Percentiles rank a stretch among this genome's conserved stretches.
Evolutionary conservation across 108 stramenopile genomes (phyloP).

Genomic region (Bacterosira constricta): DNA sequence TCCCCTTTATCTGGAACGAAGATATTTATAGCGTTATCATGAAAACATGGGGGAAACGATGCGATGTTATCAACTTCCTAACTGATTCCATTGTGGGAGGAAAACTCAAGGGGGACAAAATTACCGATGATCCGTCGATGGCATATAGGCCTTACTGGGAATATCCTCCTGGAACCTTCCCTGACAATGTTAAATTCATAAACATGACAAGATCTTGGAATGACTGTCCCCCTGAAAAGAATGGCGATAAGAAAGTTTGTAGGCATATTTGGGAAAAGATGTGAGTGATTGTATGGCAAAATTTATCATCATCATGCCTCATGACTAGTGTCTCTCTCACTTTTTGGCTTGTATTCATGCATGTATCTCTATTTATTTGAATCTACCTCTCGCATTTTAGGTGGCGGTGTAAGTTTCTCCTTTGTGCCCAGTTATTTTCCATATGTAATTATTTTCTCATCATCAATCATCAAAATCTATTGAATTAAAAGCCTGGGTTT

Average conservation of each 20-base stretch:
- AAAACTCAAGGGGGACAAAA: constrained; percentile 30
- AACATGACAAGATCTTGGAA: constrained; percentile 53
- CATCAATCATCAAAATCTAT: neutral
- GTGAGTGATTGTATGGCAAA: constrained; percentile 13
- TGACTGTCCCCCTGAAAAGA: constrained; percentile 18
- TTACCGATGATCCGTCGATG: constrained; percentile 24
- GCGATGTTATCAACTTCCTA: constrained; percentile 43
- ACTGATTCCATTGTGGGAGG: constrained; percentile 47
- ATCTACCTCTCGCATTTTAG: too few relatives aligned
- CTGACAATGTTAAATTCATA: constrained; percentile 42
- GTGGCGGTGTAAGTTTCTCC: constrained; percentile 15
- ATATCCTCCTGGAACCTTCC: constrained; percentile 44
- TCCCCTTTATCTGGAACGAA: constrained; percentile 34
- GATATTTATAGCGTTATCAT: constrained; percentile 32
- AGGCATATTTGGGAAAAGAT: constrained; percentile 57
- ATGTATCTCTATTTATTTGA: neutral
- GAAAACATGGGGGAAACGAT: constrained; percentile 51
- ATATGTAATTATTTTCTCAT: neutral
- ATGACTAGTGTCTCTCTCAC: too few relatives aligned
- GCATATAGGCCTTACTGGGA: constrained; percentile 41
- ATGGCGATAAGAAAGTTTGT: constrained; percentile 41
- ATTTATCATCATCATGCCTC: neutral
- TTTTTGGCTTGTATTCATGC: too few relatives aligned
- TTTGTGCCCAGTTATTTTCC: neutral
- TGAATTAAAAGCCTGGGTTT: constrained; percentile 33